Evolutionary conservation across 345 rosid genomes (phyloP).

Genomic region (Gossypium herbaceum): DNA sequence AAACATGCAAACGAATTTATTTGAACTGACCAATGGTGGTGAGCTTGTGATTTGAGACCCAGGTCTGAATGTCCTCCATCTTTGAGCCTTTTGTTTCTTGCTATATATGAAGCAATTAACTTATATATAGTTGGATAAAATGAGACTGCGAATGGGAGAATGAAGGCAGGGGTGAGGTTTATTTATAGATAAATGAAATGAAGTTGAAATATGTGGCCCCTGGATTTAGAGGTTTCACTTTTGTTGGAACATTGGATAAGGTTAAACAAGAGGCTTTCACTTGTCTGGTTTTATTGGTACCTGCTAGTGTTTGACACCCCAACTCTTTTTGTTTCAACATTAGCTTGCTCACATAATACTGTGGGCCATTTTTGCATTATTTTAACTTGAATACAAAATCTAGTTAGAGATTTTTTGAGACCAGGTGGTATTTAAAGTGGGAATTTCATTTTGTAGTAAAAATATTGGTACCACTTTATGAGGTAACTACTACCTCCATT

Average conservation of each 20-base stretch:
- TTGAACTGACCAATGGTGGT: conserved; percentile 47
- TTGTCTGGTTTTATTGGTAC: conserved; percentile 13
- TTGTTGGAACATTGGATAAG: conserved; percentile 32
- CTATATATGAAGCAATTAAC: background rate
- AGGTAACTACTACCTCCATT: too few relatives aligned
- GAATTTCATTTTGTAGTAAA: too few relatives aligned
- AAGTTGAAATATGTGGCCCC: conserved; percentile 22
- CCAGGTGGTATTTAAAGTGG: background rate
- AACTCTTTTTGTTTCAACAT: background rate
- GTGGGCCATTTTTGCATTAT: conserved; percentile 3
- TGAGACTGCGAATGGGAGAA: background rate
- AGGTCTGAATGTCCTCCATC: conserved; percentile 59
- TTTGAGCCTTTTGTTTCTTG: background rate
- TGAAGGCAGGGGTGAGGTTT: background rate
- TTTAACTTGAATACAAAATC: too few relatives aligned
- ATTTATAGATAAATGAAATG: conserved; percentile 24
- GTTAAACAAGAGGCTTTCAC: conserved; percentile 34
- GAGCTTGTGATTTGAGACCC: conserved; percentile 67
- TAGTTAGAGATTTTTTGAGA: background rate
- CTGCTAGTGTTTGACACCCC: background rate
- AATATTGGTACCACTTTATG: too few relatives aligned
- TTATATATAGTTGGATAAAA: background rate
- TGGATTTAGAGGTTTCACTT: conserved; percentile 26
- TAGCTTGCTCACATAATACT: background rate
- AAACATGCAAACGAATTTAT: background rate